Base-by-base conservation (phyloP, 2,329 filamentous ascomycete genomes). In the Ophiostoma australiae region DNA sequence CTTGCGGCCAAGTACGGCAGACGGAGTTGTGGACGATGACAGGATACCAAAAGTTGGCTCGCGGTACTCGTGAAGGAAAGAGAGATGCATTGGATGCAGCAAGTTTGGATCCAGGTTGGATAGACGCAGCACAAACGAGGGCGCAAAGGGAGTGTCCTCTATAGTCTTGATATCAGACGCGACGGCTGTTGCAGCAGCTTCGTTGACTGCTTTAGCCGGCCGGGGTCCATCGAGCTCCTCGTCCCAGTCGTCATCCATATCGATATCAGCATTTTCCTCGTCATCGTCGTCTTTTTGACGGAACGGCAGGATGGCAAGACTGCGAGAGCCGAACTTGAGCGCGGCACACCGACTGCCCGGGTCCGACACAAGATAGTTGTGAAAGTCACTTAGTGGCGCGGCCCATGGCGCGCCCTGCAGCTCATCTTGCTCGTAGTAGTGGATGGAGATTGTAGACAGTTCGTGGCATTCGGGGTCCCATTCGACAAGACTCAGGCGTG, bases 381-480 rank as follows among this genome's bases (percentile, higher is more conserved):
- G 86, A 78, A 90, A 93, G 73, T 91, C 87, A 78, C 87, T 88
- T 76, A 96, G 82, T 70, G 90, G 87, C 69, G 90, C 86, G 69
- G 91, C 89, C 90, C 93, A 97, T 0, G 94, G 94, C 73, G 88
- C 91, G 70, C 90, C 89, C 75, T 91, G 88, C 73, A 94, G 84
- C 78, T 97, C 94, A 77, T 97, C 94, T 79, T 95, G 92, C 80
- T 99, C 95, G 81, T 98, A 99, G 84, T 94, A 98, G 82, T 99
- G 95, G 76, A 99, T 94, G 69, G 94, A 98, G 74, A 95, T 88
- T 70, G 94, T 98, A 76, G 90, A 89, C 76, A 98, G 89, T 69
- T 87, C 87, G 80, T 91, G 86, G 75, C 88, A 89, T 78, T 91
- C 88, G 10, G 92, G 89, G 78, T 98, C 92, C 95, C 95, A 99